phyloP scores from a whole-genome alignment of 345 rosid species.

The Sonneratia alba region DNA sequence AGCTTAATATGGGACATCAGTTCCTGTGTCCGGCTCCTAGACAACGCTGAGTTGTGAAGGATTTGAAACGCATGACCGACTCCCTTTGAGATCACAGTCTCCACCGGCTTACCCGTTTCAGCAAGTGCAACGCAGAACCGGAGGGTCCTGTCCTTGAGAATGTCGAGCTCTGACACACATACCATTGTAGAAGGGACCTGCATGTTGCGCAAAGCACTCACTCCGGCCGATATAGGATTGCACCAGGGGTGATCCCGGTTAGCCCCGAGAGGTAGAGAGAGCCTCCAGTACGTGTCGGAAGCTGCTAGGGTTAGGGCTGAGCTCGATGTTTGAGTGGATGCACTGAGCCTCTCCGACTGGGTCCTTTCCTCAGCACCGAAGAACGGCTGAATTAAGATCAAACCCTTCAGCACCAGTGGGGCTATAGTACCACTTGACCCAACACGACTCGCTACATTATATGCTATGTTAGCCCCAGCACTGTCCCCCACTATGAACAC shows the following conservation, averaged over 20 bases:
- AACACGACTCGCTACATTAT: slow-evolving; percentile 32
- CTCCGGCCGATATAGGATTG: slow-evolving; percentile 29
- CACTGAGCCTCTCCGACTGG: slow-evolving; percentile 33
- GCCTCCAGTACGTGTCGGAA: slow-evolving; percentile 69
- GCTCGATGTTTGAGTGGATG: slow-evolving; percentile 24
- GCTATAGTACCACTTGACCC: slow-evolving; percentile 6
- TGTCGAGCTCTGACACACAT: slow-evolving; percentile 60
- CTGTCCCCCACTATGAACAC: slow-evolving; percentile 39
- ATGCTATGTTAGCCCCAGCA: slow-evolving; percentile 59
- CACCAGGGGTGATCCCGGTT: slow-evolving; percentile 76
- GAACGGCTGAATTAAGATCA: slow-evolving; percentile 49
- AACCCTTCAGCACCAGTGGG: slow-evolving; percentile 26
- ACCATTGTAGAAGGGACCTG: slow-evolving; percentile 33
- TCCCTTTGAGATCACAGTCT: slow-evolving; percentile 43
- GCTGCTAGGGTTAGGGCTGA: slow-evolving; percentile 45
- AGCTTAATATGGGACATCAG: slow-evolving; percentile 46
- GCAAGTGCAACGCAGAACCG: slow-evolving; percentile 34
- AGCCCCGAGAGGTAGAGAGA: slow-evolving; percentile 51
- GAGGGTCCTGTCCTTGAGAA: slow-evolving; percentile 55
- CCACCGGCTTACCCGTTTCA: slow-evolving; percentile 28
- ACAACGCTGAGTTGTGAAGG: slow-evolving; percentile 44
- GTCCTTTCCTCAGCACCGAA: slow-evolving; percentile 55
- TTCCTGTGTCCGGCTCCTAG: slow-evolving; percentile 39
- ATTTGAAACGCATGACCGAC: slow-evolving; percentile 89
- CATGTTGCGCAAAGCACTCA: slow-evolving; percentile 10